These are phyloP conservation scores for Platismatia glauca DNA, from an alignment of 495 filamentous ascomycete genomes.

Conservation along the genomic window DNA sequence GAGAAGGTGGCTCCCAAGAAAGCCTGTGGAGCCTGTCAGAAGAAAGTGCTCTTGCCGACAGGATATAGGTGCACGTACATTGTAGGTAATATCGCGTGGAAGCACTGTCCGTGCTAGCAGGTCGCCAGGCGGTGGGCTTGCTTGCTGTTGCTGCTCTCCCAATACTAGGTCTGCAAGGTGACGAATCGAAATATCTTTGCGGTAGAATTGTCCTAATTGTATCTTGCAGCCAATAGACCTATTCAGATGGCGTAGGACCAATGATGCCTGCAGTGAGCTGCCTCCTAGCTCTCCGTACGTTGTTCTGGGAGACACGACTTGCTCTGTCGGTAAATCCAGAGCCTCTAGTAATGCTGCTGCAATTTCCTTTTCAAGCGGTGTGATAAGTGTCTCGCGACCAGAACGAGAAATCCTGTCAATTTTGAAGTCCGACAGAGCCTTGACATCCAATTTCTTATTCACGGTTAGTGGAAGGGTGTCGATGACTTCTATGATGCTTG, in stretches of 20 bases:
- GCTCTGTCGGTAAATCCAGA: not conserved
- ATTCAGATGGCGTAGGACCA: not conserved
- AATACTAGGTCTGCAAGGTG: not conserved
- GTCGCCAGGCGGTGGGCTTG: not conserved
- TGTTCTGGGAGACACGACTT: not conserved
- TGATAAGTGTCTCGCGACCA: not conserved
- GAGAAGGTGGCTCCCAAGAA: slow-evolving; percentile 8
- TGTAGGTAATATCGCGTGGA: not conserved
- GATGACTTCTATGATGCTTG: not conserved
- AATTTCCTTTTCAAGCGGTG: not conserved
- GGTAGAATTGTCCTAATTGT: slow-evolving; percentile 3
- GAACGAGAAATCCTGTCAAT: not conserved
- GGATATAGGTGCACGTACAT: not conserved
- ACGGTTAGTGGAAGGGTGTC: not conserved
- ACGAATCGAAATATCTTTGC: not conserved
- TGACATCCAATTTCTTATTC: slow-evolving; percentile 2
- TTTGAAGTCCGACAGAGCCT: slow-evolving; percentile 1
- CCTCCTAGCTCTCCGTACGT: slow-evolving; percentile 1
- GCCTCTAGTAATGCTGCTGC: not conserved
- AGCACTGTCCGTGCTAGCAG: not conserved
- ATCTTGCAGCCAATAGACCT: slow-evolving; percentile 1
- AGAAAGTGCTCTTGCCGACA: not conserved
- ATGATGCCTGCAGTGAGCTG: not conserved
- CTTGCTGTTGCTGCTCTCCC: not conserved
- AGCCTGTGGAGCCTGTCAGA: not conserved